Base-by-base conservation (phyloP, 2,329 filamentous ascomycete genomes). In the Botryosphaeria agaves region DNA sequence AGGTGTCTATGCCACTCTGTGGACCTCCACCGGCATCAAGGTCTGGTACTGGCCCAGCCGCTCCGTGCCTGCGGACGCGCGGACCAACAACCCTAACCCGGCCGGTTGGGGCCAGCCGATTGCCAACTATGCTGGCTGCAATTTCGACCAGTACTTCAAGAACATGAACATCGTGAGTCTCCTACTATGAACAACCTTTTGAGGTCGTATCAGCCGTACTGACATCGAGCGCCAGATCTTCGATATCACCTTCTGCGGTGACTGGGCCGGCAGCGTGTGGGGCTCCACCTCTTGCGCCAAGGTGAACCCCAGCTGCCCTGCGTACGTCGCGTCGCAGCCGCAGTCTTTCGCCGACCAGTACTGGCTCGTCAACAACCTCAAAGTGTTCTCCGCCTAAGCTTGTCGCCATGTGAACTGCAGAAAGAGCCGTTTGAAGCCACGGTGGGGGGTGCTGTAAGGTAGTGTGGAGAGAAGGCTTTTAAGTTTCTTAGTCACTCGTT, bases 11-110 rank as follows among this genome's bases (percentile, higher is more conserved):
- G 61, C 57, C 14, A 60, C 55, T 9, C 44, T 55, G 36, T 92
- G 84, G 80, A 82, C 76, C 2, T 62, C 66, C 18, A 49, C 66
- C 0, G 62, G 62, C 37, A 89, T 95, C 51, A 66, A 66, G 24
- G 64, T 92, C 39, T 94, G 74, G 70, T 87, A 82, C 64, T 94
- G 92, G 55, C 62, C 74, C 0, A 75, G 80, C 12, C 52, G 51
- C 37, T 48, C 49, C 9, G 69, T 85, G 34, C 81, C 80, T 1
- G 42, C 51, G 3, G 74, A 85, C 48, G 70, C 82, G 36, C 45
- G 53, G 3, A 50, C 59, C 12, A 67, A 64, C 14, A 58, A 43
- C 4, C 81, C 83, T 0, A 57, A 80, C 38, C 77, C 82, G 0
- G 48, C 56, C 2, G 52, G 44, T n/a, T 92, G 84, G 76, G 75